A percentile compares a stretch with the other conserved stretches of the same genome.
Evolutionary conservation across 2,329 filamentous ascomycete genomes (phyloP).

Genomic region (Neopestalotiopsis clavispora): DNA sequence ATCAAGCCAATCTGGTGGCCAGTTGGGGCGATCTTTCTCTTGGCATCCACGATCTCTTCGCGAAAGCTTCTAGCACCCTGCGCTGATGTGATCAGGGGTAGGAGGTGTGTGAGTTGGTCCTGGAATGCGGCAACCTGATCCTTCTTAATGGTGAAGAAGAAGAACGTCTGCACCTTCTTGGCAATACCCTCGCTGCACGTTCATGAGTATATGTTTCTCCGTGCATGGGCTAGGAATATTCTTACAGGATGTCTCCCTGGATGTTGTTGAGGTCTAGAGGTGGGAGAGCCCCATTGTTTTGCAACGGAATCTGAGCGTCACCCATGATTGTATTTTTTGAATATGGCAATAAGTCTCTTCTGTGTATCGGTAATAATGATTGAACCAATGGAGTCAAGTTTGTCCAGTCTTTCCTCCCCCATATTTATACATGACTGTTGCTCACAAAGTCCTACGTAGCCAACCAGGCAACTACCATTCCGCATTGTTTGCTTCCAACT

Average conservation of each 20-base stretch:
- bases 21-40: not conserved
- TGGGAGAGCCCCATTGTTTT: not conserved
- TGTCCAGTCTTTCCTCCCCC: no score
- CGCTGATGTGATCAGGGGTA: not conserved
- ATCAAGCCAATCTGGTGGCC: not conserved
- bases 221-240: no score
- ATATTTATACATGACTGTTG: no score
- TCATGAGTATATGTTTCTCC: not conserved
- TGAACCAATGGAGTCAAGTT: no score
- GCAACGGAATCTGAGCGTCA: not conserved
- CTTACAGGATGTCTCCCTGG: conserved; percentile 7
- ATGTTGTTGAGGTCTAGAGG: not conserved
- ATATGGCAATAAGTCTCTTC: not conserved
- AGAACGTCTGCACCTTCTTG: conserved; percentile 10
- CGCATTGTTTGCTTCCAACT: no score
- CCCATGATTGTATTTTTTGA: not conserved
- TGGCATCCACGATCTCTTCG: not conserved
- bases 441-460: no score
- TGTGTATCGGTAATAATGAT: no score
- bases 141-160: conserved; percentile 11
- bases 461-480: no score
- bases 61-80: not conserved
- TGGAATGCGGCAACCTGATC: not conserved
- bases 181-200: not conserved
- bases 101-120: not conserved